Conservation (phyloP, 768 basidiomycete genomes). For the Boletus sp. region DNA sequence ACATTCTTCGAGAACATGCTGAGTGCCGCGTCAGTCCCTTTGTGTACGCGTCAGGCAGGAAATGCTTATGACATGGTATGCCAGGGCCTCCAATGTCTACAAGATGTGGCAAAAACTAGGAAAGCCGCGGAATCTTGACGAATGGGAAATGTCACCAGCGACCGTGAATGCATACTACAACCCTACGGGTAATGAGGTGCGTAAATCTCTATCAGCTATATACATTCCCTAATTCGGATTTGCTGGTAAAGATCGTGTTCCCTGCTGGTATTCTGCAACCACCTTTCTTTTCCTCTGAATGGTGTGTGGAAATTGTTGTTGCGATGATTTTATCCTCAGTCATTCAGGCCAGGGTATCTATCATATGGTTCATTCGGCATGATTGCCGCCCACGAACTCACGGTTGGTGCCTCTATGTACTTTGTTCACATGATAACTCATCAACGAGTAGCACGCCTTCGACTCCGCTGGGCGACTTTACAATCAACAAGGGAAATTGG, state of each 20-base stretch:
- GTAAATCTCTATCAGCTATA: background rate
- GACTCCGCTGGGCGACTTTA: constrained; percentile 89
- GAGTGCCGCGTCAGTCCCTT: constrained; percentile 47
- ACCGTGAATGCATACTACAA: constrained; percentile 89
- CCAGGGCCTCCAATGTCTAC: constrained; percentile 56
- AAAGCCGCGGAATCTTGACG: constrained; percentile 58
- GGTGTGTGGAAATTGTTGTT: constrained; percentile 41
- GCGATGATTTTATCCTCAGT: background rate
- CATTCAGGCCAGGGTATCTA: constrained; percentile 78
- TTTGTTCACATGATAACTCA: background rate
- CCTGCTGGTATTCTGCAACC: constrained; percentile 94
- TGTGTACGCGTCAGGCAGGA: background rate
- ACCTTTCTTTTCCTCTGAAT: constrained; percentile 83
- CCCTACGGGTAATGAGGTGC: constrained; percentile 83
- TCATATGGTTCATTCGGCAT: constrained; percentile 92
- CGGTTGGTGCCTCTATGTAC: constrained; percentile 44
- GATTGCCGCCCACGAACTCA: constrained; percentile 90
- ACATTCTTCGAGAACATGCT: constrained; percentile 87
- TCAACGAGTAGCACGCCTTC: constrained; percentile 68
- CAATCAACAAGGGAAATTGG: constrained; percentile 83
- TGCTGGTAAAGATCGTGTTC: constrained; percentile 73
- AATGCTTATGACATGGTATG: constrained; percentile 9
- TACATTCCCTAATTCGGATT: background rate
- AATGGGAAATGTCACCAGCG: constrained; percentile 88
- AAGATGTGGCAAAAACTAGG: constrained; percentile 80